Evolutionary conservation across 2,329 filamentous ascomycete species (phyloP).

Genomic region (Claviceps humidiphila): DNA sequence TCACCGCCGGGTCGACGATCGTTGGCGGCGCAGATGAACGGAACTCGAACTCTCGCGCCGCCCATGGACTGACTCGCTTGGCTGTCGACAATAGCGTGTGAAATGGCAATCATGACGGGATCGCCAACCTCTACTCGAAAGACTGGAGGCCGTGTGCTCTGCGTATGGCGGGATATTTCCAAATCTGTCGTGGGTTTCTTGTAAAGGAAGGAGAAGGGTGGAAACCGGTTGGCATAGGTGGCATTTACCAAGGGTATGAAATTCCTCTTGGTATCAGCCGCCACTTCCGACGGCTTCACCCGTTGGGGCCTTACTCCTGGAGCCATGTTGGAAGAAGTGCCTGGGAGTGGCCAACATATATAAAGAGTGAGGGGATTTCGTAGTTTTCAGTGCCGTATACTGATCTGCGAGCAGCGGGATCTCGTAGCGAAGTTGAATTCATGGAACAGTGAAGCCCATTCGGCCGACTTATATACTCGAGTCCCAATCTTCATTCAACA

Average conservation of each 20-base stretch:
- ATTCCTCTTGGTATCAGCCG: slow-evolving; percentile 56
- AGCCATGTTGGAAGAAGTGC: slow-evolving; percentile 15
- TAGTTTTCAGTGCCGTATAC: neutral
- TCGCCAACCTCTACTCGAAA: slow-evolving; percentile 43
- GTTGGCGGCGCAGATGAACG: slow-evolving; percentile 62
- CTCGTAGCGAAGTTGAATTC: slow-evolving; percentile 6
- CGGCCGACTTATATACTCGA: slow-evolving; percentile 4
- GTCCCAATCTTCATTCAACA: neutral
- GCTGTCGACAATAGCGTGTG: slow-evolving; percentile 34
- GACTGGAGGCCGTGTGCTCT: slow-evolving; percentile 25
- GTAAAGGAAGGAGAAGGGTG: slow-evolving; percentile 46
- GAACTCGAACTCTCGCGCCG: slow-evolving; percentile 31
- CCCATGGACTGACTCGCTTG: slow-evolving; percentile 20
- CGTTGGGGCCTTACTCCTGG: slow-evolving; percentile 18
- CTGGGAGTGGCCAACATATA: neutral
- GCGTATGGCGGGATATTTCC: slow-evolving; percentile 21
- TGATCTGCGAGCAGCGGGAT: neutral
- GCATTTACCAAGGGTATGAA: slow-evolving; percentile 53
- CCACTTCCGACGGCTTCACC: slow-evolving; percentile 44
- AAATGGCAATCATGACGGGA: slow-evolving; percentile 46
- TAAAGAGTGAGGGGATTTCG: neutral
- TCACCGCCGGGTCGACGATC: slow-evolving; percentile 67
- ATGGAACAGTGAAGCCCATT: slow-evolving; percentile 6
- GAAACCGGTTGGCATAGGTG: slow-evolving; percentile 40
- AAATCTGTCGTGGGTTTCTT: slow-evolving; percentile 36